Percentiles rank a stretch among this genome's conserved stretches.
Conservation (phyloP, 176 grass and related monocot species). For the Phyllostachys edulis region DNA sequence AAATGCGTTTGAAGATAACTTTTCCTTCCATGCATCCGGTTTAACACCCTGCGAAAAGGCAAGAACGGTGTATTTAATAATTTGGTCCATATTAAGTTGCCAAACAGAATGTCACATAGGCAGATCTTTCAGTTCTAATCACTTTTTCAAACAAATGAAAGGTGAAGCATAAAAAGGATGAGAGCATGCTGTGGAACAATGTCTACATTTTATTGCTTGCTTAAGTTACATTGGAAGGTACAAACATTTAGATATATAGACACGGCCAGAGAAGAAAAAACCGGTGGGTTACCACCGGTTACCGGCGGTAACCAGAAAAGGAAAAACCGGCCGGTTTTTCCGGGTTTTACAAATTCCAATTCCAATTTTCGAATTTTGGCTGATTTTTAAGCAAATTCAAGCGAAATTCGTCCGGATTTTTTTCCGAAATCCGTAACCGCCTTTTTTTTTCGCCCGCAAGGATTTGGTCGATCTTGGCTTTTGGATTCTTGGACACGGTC, state of each 20-base stretch:
- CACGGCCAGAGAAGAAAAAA: too few species aligned
- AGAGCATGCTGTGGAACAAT: background rate
- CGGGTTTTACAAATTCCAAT: too few species aligned
- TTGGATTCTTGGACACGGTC: too few species aligned
- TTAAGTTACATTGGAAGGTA: background rate
- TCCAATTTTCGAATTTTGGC: too few species aligned
- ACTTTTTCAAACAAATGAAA: background rate
- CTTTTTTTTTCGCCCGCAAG: too few species aligned
- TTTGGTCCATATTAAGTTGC: background rate
- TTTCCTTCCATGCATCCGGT: conserved; percentile 60
- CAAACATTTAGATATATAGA: conserved; percentile 18
- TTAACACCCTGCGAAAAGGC: conserved; percentile 46
- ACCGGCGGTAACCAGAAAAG: too few species aligned
- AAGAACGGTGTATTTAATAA: background rate
- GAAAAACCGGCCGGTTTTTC: too few species aligned
- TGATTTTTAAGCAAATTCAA: too few species aligned
- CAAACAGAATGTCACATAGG: background rate
- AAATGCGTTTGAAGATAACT: conserved; percentile 60
- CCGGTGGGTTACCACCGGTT: too few species aligned
- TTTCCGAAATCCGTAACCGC: too few species aligned
- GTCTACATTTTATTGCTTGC: background rate
- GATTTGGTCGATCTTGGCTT: too few species aligned
- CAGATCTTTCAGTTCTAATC: background rate
- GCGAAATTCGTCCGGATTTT: too few species aligned
- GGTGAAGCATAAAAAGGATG: background rate